Base-by-base conservation (phyloP, 257 asterid species). In the Solanum okadae region DNA sequence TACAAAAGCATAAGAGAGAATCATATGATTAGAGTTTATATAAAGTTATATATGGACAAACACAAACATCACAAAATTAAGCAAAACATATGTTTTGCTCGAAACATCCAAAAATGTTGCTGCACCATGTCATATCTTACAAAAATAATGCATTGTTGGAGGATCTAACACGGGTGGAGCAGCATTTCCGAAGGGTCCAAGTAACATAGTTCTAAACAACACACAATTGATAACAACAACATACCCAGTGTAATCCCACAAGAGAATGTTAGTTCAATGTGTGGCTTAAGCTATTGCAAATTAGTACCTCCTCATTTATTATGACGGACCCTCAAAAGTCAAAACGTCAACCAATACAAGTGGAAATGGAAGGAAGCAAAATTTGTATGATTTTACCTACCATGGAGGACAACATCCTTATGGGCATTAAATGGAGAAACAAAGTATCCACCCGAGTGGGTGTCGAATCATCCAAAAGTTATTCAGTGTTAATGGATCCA, bases 1-100 rank as follows among this genome's bases (percentile, higher is more conserved):
- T 97, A 92, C 79, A 91, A 73, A 42, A 65, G 56, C 79, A 87
- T 38, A 33, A 34, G 6, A 70, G 87, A 59, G 49, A 29, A 34
- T 42, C 79, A 63, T 7, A 90, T 86, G 15, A 18, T 29, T 25
- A 18, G 38, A 79, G 85, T 42, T 79, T 13, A 25, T 42, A 44
- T 40, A 12, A 40, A 77, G 52, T 27, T 16, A 33, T 40, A 77
- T 3, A 7, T 9, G 23, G 44, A 6, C 61, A 40, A 76, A 25
- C 59, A 42, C 5, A 78, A 42, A 22, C 63, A 77, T 77, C 84
- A 78, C 63, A 14, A n/a, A 78, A 78, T n/a, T 77, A 42, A 8
- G 59, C 78, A 35, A 15, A 16, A 14, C 76, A 29, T 14, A 68
- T 31, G 40, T 18, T 18, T 9, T 34, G 81, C 81, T 73, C 81